Percentiles rank a stretch among this genome's conserved stretches.
phyloP scores from a whole-genome alignment of 169 alveolate species.

The Cyclospora cayetanensis region DNA sequence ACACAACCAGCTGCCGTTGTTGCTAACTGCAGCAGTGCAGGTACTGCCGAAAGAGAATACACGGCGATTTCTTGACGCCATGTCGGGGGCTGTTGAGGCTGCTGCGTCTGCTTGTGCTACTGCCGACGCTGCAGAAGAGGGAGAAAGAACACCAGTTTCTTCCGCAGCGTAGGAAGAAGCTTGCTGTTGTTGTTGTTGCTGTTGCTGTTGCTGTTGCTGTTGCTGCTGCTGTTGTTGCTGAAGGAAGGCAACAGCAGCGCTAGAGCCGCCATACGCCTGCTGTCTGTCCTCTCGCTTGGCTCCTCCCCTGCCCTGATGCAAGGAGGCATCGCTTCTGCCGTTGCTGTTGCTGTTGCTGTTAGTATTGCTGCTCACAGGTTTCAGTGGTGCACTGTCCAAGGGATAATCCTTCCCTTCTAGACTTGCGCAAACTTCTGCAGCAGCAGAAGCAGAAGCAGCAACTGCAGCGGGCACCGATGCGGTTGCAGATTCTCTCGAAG shows the following conservation, averaged over 20 bases:
- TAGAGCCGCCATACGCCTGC: background rate
- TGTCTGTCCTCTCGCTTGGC: slow-evolving; percentile 8
- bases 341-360: slow-evolving; percentile 49
- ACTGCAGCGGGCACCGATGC: background rate
- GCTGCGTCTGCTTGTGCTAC: slow-evolving; percentile 43
- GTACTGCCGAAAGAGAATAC: background rate
- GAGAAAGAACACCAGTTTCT: background rate
- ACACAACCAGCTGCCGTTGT: slow-evolving; percentile 15
- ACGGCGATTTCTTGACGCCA: background rate
- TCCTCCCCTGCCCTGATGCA: background rate
- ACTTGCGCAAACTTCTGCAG: background rate
- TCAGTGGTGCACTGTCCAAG: background rate
- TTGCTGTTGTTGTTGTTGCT: slow-evolving; percentile 46
- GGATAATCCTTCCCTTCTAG: background rate
- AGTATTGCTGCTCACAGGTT: background rate
- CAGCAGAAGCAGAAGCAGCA: slow-evolving; percentile 8
- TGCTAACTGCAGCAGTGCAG: slow-evolving; percentile 40
- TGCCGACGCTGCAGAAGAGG: slow-evolving; percentile 42
- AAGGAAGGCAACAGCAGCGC: slow-evolving; percentile 7
- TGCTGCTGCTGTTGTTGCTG: slow-evolving; percentile 54
- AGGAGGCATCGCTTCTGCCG: slow-evolving; percentile 20
- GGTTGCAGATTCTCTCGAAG: background rate
- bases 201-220: slow-evolving; percentile 49
- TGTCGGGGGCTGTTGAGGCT: background rate
- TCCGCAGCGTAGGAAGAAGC: background rate